Conservation (phyloP, 2,329 filamentous ascomycete species). For the Hortaea sp. region DNA sequence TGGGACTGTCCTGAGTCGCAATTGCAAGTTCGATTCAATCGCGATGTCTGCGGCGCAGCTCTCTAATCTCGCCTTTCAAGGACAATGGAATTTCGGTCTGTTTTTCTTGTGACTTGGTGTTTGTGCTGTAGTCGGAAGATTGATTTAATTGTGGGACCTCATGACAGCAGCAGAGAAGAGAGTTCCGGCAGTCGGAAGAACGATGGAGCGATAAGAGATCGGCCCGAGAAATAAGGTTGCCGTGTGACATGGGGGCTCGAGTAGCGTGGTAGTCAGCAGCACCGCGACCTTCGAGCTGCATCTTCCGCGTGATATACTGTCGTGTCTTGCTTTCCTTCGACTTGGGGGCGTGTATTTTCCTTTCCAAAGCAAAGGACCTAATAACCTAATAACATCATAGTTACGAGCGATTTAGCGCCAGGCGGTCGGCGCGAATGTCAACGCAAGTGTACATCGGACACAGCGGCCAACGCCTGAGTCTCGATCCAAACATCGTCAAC, state of each 20-base stretch:
- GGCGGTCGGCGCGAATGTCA: conserved; percentile 53
- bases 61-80: no score
- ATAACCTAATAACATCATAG: neutral
- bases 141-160: no score
- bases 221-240: neutral
- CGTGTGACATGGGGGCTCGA: neutral
- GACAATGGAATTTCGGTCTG: no score
- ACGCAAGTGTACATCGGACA: conserved; percentile 86
- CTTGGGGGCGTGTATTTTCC: neutral
- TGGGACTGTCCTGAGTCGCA: no score
- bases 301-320: neutral
- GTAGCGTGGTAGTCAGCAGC: neutral
- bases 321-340: neutral
- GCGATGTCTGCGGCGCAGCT: no score
- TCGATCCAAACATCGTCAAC: conserved; percentile 65
- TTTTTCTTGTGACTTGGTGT: no score
- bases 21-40: no score
- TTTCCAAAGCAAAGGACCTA: no score
- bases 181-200: no score
- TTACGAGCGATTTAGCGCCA: neutral
- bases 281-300: neutral
- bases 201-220: neutral
- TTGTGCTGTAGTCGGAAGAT: no score
- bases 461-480: conserved; percentile 74
- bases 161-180: no score